A percentile compares a stretch with the other conserved stretches of the same genome.
phyloP scores from a whole-genome alignment of 805 yeast genomes.

The Candida alai region DNA sequence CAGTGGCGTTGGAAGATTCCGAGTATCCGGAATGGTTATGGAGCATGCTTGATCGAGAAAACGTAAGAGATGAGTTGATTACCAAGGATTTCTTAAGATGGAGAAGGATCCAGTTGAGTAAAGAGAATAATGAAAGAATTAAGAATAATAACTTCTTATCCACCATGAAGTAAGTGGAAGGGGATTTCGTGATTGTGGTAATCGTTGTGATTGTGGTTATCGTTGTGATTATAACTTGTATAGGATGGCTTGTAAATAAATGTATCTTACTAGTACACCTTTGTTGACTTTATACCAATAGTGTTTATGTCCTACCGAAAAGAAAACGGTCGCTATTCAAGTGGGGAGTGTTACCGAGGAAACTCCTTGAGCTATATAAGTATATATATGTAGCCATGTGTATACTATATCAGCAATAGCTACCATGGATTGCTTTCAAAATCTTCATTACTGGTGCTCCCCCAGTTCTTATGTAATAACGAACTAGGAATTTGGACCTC shows the following conservation, averaged over 20 bases:
- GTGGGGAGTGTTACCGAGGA: too few relatives aligned
- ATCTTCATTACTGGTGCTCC: constrained; percentile 30
- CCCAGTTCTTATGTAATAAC: constrained; percentile 48
- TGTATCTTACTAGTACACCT: too few relatives aligned
- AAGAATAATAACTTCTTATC: constrained; percentile 77
- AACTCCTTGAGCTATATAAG: too few relatives aligned
- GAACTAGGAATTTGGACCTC: constrained; percentile 47
- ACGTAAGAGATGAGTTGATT: constrained; percentile 53
- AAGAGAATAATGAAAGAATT: constrained; percentile 62
- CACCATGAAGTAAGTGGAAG: constrained; percentile 47
- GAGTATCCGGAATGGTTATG: constrained; percentile 97
- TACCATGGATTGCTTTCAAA: constrained; percentile 69
- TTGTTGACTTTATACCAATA: too few relatives aligned
- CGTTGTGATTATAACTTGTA: too few relatives aligned
- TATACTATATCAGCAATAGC: too few relatives aligned
- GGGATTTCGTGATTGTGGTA: too few relatives aligned
- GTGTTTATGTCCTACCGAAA: too few relatives aligned
- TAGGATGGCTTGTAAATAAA: too few relatives aligned
- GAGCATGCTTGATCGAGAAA: constrained; percentile 69
- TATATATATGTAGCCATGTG: too few relatives aligned
- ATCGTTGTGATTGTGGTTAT: too few relatives aligned
- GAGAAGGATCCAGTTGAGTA: constrained; percentile 62
- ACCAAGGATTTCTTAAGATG: constrained; percentile 63
- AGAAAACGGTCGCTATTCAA: too few relatives aligned
- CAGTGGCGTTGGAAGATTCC: constrained; percentile 79